Evolutionary conservation across 345 rosid species (phyloP).

Genomic region (Geranium rotundifolium): DNA sequence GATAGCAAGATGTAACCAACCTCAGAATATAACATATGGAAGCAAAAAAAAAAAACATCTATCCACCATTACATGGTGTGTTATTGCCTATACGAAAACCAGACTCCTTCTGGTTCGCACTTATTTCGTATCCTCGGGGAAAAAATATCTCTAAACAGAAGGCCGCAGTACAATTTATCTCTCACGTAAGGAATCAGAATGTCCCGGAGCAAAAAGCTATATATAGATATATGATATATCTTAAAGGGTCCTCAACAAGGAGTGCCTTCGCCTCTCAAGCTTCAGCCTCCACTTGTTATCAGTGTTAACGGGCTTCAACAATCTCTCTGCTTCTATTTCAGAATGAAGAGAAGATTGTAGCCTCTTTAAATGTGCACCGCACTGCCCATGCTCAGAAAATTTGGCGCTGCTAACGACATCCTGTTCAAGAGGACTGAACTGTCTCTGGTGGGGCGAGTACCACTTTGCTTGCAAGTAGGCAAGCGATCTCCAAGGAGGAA

Average conservation of each 20-base stretch:
- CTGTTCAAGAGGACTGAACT: constrained; percentile 27
- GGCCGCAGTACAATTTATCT: constrained; percentile 5
- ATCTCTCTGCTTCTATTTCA: constrained; percentile 43
- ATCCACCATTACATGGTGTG: constrained; percentile 5
- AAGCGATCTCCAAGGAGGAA: constrained; percentile 95
- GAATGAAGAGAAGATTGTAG: constrained; percentile 48
- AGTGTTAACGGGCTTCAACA: constrained; percentile 35
- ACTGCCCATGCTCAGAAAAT: constrained; percentile 38
- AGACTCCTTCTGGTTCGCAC: constrained; percentile 10
- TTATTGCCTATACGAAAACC: constrained; percentile 14
- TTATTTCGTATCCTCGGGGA: constrained; percentile 20
- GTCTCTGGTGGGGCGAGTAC: constrained; percentile 56
- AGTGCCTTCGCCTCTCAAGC: constrained; percentile 34
- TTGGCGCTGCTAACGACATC: constrained; percentile 10
- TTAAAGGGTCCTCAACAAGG: constrained; percentile 17
- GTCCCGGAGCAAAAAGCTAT: too few species aligned
- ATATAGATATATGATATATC: too few species aligned
- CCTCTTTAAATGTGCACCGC: constrained; percentile 54
- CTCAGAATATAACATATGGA: too few species aligned
- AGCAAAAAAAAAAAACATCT: too few species aligned
- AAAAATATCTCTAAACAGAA: constrained; percentile 1
- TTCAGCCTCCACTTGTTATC: constrained; percentile 36
- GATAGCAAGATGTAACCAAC: neutral
- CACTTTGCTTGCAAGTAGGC: constrained; percentile 80
- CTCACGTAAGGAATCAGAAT: constrained; percentile 21